Evolutionary conservation across 2,329 filamentous ascomycete species (phyloP).

Genomic region (Trichoderma polysporum): DNA sequence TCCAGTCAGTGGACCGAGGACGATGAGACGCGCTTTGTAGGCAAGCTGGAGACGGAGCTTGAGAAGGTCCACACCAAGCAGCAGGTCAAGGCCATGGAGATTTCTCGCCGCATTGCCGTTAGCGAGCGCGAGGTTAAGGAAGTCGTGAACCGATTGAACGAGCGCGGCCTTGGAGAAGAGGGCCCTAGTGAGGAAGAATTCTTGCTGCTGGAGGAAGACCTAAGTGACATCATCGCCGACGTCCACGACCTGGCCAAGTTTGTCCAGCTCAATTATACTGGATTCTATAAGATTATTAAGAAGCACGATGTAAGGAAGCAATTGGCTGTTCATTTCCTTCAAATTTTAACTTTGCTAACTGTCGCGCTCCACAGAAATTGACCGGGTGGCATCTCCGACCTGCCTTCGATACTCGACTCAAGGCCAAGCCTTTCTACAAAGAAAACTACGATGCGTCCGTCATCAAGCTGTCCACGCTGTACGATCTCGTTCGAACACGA

Average conservation of each 20-base stretch:
- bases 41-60: constrained; percentile 82
- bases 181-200: constrained; percentile 87
- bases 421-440: constrained; percentile 97
- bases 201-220: constrained; percentile 85
- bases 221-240: constrained; percentile 97
- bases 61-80: constrained; percentile 98
- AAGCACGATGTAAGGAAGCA: constrained; percentile 81
- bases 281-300: constrained; percentile 99
- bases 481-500: constrained; percentile 89
- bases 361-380: constrained; percentile 66
- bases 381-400: constrained; percentile 91
- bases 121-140: constrained; percentile 88
- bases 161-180: constrained; percentile 56
- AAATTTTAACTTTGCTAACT: constrained; percentile 24
- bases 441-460: constrained; percentile 98
- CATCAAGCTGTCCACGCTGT: constrained; percentile 89
- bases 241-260: constrained; percentile 98
- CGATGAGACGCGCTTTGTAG: constrained; percentile 85
- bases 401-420: constrained; percentile 91
- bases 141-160: constrained; percentile 73
- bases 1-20: constrained; percentile 79
- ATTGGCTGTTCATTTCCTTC: neutral
- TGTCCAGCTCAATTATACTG: constrained; percentile 96
- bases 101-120: constrained; percentile 82
- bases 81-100: constrained; percentile 95